Percentiles rank a stretch among this genome's conserved stretches.
Conservation (phyloP, 2,329 filamentous ascomycete genomes). For the Macroventuria anomochaeta region DNA sequence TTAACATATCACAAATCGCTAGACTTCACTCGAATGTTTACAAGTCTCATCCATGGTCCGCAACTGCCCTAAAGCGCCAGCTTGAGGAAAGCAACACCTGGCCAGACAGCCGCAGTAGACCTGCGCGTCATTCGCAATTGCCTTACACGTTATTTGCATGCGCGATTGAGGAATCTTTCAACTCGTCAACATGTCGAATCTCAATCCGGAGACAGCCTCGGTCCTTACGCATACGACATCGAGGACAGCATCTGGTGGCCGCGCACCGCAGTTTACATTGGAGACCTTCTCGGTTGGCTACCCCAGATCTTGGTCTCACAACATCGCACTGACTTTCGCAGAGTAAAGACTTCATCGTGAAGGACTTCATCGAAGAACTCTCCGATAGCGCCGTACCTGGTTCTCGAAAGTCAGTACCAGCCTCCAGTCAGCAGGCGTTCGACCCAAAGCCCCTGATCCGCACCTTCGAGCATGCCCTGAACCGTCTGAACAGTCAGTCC, state of each 20-base stretch:
- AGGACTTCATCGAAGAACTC: constrained; percentile 94
- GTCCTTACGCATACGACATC: constrained; percentile 50
- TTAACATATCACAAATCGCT: neutral
- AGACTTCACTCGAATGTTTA: neutral
- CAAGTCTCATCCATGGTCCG: constrained; percentile 16
- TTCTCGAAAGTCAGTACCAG: constrained; percentile 76
- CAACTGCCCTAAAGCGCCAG: constrained; percentile 22
- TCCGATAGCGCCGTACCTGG: constrained; percentile 83
- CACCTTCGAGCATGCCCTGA: constrained; percentile 81
- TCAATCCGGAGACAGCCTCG: constrained; percentile 52
- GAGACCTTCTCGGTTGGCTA: constrained; percentile 67
- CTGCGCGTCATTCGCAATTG: constrained; percentile 11
- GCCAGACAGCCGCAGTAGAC: constrained; percentile 22
- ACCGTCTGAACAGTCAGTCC: constrained; percentile 71
- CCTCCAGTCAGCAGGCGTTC: constrained; percentile 62
- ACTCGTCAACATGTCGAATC: constrained; percentile 36
- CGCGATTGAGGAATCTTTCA: neutral
- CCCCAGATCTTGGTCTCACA: neutral
- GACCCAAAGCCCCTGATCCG: constrained; percentile 97
- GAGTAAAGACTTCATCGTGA: constrained; percentile 86
- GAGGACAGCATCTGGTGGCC: constrained; percentile 52
- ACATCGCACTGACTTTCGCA: constrained; percentile 23
- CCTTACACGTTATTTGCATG: neutral
- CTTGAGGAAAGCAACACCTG: constrained; percentile 21
- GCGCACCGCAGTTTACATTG: constrained; percentile 82